Evolutionary conservation across 2,329 filamentous ascomycete species (phyloP).

Genomic region (Stagonosporopsis tanaceti): DNA sequence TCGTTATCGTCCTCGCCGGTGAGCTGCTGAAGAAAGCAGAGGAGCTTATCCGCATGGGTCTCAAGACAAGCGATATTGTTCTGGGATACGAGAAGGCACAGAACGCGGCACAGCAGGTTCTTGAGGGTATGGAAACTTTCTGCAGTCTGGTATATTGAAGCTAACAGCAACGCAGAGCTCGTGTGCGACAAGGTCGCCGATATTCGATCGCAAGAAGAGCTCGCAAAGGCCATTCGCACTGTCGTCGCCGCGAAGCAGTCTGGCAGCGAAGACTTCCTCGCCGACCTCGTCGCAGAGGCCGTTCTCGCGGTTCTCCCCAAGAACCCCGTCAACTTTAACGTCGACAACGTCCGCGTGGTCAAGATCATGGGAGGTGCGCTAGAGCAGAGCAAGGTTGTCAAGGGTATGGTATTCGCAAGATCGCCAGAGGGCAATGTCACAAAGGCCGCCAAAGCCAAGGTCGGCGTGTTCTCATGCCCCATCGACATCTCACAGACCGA

Average conservation of each 20-base stretch:
- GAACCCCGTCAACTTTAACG: conserved; percentile 95
- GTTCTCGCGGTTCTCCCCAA: conserved; percentile 90
- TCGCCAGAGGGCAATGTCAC: conserved; percentile 91
- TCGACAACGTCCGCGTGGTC: conserved; percentile 97
- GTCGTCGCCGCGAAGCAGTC: conserved; percentile 97
- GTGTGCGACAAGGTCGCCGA: conserved; percentile 90
- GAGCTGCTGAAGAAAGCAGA: conserved; percentile 97
- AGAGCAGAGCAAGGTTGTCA: conserved; percentile 92
- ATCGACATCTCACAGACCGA: conserved; percentile 97
- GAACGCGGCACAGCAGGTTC: conserved; percentile 80
- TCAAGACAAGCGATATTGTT: conserved; percentile 98
- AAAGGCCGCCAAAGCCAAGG: conserved; percentile 91
- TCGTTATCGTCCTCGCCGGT: conserved; percentile 94
- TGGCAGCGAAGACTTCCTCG: conserved; percentile 88
- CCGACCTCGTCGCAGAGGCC: conserved; percentile 83
- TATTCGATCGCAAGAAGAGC: conserved; percentile 78
- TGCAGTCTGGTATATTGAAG: neutral
- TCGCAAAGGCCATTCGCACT: conserved; percentile 93
- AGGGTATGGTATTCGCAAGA: conserved; percentile 97
- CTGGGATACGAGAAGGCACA: conserved; percentile 95
- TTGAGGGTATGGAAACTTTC: conserved; percentile 68
- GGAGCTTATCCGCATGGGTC: conserved; percentile 92
- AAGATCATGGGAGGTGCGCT: conserved; percentile 99
- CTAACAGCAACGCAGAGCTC: conserved; percentile 65
- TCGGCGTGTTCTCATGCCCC: conserved; percentile 94